Conservation (phyloP, 1,139 yeast genomes). For the Scheffersomyces stambukii region DNA sequence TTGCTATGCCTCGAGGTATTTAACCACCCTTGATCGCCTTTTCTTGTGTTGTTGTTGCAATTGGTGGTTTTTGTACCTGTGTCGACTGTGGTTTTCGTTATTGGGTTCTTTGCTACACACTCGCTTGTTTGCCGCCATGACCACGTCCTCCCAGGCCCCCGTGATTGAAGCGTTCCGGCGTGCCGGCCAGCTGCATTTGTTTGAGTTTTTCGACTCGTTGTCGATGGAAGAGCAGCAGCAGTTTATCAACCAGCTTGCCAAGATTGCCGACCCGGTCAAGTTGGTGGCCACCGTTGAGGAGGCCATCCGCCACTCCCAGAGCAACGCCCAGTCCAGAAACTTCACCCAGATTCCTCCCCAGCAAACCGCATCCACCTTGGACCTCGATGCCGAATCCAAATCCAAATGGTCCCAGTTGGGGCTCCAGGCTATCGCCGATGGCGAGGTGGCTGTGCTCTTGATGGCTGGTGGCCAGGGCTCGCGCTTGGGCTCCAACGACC, state of each 20-base stretch:
- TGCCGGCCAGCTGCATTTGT: conserved; percentile 48
- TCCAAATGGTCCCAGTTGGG: conserved; percentile 58
- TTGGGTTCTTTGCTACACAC: too few relatives aligned
- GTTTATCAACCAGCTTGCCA: conserved; percentile 34
- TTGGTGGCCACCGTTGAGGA: conserved; percentile 42
- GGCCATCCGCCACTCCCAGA: conserved; percentile 42
- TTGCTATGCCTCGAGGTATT: too few relatives aligned
- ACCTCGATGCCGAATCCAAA: conserved; percentile 23
- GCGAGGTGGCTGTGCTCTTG: conserved; percentile 81
- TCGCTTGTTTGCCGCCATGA: conserved; percentile 9
- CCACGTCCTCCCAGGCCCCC: conserved; percentile 15
- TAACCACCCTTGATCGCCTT: too few relatives aligned
- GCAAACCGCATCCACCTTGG: conserved; percentile 50
- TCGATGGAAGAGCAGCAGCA: conserved; percentile 22
- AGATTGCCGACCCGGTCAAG: conserved; percentile 37
- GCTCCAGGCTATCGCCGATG: conserved; percentile 58
- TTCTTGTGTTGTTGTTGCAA: too few relatives aligned
- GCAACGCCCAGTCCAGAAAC: conserved; percentile 28
- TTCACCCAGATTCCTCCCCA: conserved; percentile 49
- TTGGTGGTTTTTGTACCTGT: too few relatives aligned
- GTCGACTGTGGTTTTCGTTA: too few relatives aligned
- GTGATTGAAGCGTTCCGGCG: conserved; percentile 38
- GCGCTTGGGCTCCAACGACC: conserved; percentile 80
- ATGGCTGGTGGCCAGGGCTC: conserved; percentile 99
- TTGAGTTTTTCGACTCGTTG: conserved; percentile 38